Conservation (phyloP, 1,284 basidiomycete species). For the Singerocomus inundabilis region DNA sequence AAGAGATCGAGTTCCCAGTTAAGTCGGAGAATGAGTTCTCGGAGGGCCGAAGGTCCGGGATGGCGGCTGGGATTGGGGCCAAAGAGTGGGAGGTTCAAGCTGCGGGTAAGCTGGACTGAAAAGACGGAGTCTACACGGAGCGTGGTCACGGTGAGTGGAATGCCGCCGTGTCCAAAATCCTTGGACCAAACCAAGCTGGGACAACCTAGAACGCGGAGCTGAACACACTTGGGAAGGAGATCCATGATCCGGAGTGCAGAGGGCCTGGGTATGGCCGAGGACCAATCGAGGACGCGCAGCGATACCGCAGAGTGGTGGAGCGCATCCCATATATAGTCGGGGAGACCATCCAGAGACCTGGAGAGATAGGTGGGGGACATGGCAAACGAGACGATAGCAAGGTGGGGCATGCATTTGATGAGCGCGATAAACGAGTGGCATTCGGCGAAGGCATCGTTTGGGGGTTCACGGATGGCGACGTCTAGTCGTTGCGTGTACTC, state of each 20-base stretch:
- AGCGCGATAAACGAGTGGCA: conserved; percentile 17
- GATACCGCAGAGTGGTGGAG: conserved; percentile 13
- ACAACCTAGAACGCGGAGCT: conserved; percentile 24
- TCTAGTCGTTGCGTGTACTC: conserved; percentile 36
- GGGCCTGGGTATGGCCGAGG: neutral
- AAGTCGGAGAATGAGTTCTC: conserved; percentile 18
- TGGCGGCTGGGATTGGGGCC: neutral
- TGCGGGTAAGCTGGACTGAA: neutral
- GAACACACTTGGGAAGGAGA: conserved; percentile 15
- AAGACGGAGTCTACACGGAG: conserved; percentile 6
- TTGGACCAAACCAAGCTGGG: conserved; percentile 13
- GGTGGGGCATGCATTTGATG: conserved; percentile 28
- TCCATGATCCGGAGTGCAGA: neutral
- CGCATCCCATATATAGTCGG: conserved; percentile 14
- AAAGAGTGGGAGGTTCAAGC: neutral
- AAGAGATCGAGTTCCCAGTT: neutral
- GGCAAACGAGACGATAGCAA: conserved; percentile 30
- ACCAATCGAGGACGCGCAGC: conserved; percentile 26
- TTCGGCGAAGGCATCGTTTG: conserved; percentile 2
- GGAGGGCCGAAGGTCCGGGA: conserved; percentile 12
- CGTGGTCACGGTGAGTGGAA: conserved; percentile 22
- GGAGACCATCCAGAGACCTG: neutral
- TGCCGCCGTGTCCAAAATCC: neutral
- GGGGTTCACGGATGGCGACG: conserved; percentile 31
- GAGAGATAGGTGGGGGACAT: neutral